phyloP scores from a whole-genome alignment of 73 alveolate genomes.

The Diophrys appendiculata region DNA sequence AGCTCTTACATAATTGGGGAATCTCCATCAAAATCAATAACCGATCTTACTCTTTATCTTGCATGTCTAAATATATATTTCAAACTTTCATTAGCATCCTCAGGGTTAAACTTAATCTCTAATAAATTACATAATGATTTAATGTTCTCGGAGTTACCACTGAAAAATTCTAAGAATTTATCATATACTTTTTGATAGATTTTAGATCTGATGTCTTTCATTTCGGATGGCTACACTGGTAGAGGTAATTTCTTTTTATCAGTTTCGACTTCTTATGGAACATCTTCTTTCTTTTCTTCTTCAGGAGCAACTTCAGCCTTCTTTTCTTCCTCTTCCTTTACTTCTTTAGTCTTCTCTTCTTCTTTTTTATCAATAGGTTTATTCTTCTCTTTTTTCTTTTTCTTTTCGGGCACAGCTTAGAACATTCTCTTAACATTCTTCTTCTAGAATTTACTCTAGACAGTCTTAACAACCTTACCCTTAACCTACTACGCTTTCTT shows the following conservation, averaged over 20 bases:
- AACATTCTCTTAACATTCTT: slow-evolving; percentile 6
- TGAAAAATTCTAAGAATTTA: slow-evolving; percentile 15
- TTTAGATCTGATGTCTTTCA: slow-evolving; percentile 22
- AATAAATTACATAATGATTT: slow-evolving; percentile 42
- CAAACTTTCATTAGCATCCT: slow-evolving; percentile 51
- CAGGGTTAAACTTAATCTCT: slow-evolving; percentile 26
- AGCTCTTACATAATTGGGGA: slow-evolving; percentile 15
- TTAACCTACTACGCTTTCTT: neutral
- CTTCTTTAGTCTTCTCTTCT: slow-evolving; percentile 12
- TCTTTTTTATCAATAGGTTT: slow-evolving; percentile 14
- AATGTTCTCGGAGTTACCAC: slow-evolving; percentile 41
- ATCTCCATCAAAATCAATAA: slow-evolving; percentile 57
- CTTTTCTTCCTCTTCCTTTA: too few relatives aligned
- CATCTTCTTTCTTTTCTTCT: slow-evolving; percentile 33
- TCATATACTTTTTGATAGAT: slow-evolving; percentile 44
- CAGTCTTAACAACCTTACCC: neutral
- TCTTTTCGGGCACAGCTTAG: slow-evolving; percentile 2
- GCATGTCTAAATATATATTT: slow-evolving; percentile 39
- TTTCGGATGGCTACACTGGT: slow-evolving; percentile 1
- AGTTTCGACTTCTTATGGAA: neutral
- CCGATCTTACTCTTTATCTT: slow-evolving; percentile 18
- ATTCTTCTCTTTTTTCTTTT: neutral
- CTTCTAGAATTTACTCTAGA: slow-evolving; percentile 11
- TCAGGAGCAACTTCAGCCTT: slow-evolving; percentile 9
- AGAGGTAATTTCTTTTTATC: slow-evolving; percentile 16